Conservation (phyloP, 1,139 yeast species). For the Lodderomyces parapsilosis region DNA sequence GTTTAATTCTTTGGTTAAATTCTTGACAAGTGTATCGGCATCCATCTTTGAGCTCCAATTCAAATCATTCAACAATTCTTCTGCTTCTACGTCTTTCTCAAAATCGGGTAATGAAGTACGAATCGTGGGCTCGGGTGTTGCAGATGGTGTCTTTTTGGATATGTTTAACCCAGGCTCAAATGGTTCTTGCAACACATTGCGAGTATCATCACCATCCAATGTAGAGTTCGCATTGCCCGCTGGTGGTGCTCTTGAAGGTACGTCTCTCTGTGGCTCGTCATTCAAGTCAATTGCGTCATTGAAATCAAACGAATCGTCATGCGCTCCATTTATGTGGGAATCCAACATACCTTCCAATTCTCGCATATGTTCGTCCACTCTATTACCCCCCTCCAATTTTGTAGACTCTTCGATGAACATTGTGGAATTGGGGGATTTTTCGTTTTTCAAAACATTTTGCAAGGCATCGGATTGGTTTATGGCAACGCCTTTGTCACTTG, state of each 20-base stretch:
- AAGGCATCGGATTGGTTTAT: background rate
- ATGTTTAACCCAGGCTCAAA: slow-evolving; percentile 24
- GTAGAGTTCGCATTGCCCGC: background rate
- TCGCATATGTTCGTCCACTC: slow-evolving; percentile 33
- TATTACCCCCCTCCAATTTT: slow-evolving; percentile 10
- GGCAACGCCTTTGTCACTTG: background rate
- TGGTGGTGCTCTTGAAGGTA: background rate
- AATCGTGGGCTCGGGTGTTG: slow-evolving; percentile 1
- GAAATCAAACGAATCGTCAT: slow-evolving; percentile 10
- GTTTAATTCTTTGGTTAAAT: slow-evolving; percentile 51
- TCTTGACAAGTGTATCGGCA: slow-evolving; percentile 53
- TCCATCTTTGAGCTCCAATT: slow-evolving; percentile 72
- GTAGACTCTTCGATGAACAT: slow-evolving; percentile 15
- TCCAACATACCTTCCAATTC: slow-evolving; percentile 45
- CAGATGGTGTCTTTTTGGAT: slow-evolving; percentile 12
- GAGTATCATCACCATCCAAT: background rate
- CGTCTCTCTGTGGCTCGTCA: background rate
- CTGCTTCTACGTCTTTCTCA: slow-evolving; percentile 50
- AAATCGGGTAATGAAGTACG: slow-evolving; percentile 9
- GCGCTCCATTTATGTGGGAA: slow-evolving; percentile 11
- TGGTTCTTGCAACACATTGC: background rate
- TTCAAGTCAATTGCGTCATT: slow-evolving; percentile 5
- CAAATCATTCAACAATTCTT: slow-evolving; percentile 70
- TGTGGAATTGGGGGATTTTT: slow-evolving; percentile 4
- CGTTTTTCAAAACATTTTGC: background rate